A percentile compares a stretch with the other conserved stretches of the same genome.
Evolutionary conservation across 2,329 filamentous ascomycete species (phyloP).

Genomic region (Zymoseptoria crescenta): DNA sequence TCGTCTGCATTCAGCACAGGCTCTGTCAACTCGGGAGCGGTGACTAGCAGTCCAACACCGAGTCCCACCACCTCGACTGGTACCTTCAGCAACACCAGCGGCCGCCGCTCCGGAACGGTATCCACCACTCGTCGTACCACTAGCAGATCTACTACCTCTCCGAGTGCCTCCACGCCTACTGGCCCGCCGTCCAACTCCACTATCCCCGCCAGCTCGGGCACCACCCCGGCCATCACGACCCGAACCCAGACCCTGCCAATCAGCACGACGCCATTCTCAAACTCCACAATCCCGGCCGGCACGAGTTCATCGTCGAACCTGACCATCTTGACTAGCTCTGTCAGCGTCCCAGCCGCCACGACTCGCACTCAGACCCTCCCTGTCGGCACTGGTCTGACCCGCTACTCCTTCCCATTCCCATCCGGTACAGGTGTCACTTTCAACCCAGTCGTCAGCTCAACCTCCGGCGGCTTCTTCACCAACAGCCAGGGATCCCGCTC

Average conservation of each 20-base stretch:
- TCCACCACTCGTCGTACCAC: not conserved
- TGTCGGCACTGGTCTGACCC: not conserved
- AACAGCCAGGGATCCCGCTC: not conserved
- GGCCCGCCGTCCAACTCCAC: not conserved
- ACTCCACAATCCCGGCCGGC: not conserved
- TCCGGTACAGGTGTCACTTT: not conserved
- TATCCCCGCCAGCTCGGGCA: not conserved
- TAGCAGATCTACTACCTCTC: not conserved
- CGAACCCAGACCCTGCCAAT: not conserved
- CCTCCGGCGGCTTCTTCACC: not conserved
- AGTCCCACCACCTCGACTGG: slow-evolving; percentile 4
- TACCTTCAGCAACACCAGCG: slow-evolving; percentile 7
- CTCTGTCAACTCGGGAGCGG: not conserved
- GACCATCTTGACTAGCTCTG: not conserved
- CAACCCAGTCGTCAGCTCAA: not conserved
- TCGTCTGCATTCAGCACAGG: slow-evolving; percentile 1
- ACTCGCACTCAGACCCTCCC: not conserved
- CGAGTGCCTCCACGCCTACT: not conserved
- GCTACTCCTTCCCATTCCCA: not conserved
- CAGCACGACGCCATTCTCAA: not conserved
- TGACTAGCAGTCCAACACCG: not conserved
- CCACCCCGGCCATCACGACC: not conserved
- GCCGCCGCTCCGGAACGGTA: slow-evolving; percentile 5
- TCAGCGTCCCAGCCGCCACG: not conserved
- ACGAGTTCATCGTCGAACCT: not conserved